Evolutionary conservation across 2,329 filamentous ascomycete species (phyloP).

Genomic region (Endothia cerciana): DNA sequence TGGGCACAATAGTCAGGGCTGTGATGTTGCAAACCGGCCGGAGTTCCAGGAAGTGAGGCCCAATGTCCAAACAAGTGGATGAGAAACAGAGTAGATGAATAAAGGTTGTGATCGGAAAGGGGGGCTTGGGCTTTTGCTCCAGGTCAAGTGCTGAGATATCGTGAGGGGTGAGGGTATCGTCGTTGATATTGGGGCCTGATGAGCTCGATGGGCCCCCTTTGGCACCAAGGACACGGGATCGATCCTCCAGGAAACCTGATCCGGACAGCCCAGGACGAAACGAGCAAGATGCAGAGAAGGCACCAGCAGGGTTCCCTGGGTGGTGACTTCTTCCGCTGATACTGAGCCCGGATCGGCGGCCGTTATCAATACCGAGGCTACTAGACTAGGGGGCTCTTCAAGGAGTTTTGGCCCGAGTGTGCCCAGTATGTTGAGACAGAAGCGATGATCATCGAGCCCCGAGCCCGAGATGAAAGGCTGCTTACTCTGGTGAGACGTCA

Average conservation of each 20-base stretch:
- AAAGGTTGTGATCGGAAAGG: neutral
- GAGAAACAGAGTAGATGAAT: neutral
- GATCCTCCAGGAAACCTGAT: neutral
- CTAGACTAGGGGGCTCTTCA: neutral
- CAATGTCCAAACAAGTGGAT: neutral
- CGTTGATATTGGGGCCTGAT: neutral
- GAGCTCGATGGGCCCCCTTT: neutral
- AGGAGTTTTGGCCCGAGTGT: neutral
- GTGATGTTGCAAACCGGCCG: neutral
- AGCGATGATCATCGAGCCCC: neutral
- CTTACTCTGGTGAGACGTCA: neutral
- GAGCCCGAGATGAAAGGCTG: neutral
- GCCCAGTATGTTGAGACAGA: neutral
- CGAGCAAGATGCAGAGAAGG: neutral
- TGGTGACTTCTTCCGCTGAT: slow-evolving; percentile 2
- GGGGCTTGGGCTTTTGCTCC: neutral
- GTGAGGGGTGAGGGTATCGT: neutral
- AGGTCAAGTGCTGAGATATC: neutral
- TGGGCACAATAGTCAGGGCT: neutral
- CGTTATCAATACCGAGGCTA: neutral
- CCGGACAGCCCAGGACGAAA: neutral
- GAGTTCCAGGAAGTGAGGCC: neutral
- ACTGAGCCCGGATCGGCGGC: neutral
- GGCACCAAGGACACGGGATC: neutral
- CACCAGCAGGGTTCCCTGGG: neutral